Conservation (phyloP, 2,329 filamentous ascomycete species). For the Hirsutella rhossiliensis region DNA sequence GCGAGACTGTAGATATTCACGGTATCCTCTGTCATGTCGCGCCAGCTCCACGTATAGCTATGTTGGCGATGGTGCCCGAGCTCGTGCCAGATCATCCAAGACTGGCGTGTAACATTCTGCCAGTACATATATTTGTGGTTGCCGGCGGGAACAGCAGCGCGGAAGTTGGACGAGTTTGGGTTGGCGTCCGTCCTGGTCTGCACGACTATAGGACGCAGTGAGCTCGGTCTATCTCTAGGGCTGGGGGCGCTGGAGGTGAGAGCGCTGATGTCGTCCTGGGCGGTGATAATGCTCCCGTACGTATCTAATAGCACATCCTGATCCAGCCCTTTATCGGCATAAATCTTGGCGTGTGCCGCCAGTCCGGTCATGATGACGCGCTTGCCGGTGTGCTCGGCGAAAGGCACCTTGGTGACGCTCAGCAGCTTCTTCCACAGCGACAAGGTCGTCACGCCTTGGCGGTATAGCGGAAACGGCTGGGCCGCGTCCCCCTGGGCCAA, state of each 20-base stretch:
- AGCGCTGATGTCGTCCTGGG: conserved; percentile 2
- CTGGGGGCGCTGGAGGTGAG: not conserved
- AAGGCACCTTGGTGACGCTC: not conserved
- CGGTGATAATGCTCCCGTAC: conserved; percentile 1
- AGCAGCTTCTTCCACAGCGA: conserved; percentile 1
- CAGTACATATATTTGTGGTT: not conserved
- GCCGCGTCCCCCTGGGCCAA: not conserved
- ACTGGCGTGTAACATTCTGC: not conserved
- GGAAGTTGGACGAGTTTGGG: not conserved
- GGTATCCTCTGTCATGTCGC: not conserved
- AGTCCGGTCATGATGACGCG: conserved; percentile 4
- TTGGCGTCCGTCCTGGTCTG: not conserved
- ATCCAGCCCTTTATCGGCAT: not conserved
- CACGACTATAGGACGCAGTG: conserved; percentile 2
- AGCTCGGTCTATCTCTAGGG: not conserved
- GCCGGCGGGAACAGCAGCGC: not conserved
- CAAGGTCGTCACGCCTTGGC: conserved; percentile 1
- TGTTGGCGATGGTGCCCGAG: conserved; percentile 3
- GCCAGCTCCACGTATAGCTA: conserved; percentile 1
- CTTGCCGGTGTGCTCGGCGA: conserved; percentile 2
- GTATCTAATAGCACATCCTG: not conserved
- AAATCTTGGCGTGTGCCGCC: not conserved
- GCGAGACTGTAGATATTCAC: conserved; percentile 2
- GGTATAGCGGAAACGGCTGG: conserved; percentile 4
- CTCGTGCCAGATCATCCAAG: conserved; percentile 2